Conservation (phyloP, 192 early-diverging fungal species). For the Coemansia sp. region DNA sequence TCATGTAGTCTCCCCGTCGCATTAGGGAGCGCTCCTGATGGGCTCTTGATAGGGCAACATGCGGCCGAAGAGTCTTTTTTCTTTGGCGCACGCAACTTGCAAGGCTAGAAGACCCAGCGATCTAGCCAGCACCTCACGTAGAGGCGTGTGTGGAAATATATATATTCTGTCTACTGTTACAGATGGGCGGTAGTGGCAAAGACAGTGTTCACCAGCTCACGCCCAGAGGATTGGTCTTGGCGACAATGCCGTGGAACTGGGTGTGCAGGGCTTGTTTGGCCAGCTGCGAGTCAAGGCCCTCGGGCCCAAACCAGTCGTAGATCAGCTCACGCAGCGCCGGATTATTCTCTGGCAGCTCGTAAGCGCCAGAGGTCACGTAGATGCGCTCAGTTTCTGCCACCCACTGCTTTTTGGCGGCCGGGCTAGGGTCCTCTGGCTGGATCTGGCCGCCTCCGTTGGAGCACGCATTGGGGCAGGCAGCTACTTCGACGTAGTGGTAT, state of each 20-base stretch:
- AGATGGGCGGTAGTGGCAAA: neutral
- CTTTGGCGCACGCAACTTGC: neutral
- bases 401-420: conserved; percentile 74
- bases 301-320: conserved; percentile 78
- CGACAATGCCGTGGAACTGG: conserved; percentile 82
- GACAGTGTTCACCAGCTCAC: conserved; percentile 73
- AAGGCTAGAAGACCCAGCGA: neutral
- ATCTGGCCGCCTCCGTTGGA: conserved; percentile 98
- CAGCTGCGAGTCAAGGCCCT: conserved; percentile 64
- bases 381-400: conserved; percentile 67
- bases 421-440: conserved; percentile 57
- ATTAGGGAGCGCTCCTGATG: neutral
- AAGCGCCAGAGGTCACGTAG: conserved; percentile 60
- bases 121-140: too few species aligned
- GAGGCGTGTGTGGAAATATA: too few species aligned
- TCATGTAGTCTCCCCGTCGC: neutral
- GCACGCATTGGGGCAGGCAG: conserved; percentile 97
- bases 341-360: conserved; percentile 71
- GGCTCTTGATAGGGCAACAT: neutral
- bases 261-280: conserved; percentile 73
- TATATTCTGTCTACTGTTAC: neutral
- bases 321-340: conserved; percentile 63
- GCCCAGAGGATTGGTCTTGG: conserved; percentile 74
- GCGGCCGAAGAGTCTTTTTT: neutral
- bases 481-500: conserved; percentile 96